These are phyloP conservation scores for Komagataella phaffii DNA, from an alignment of 805 yeast genomes.

Conservation along the genomic window DNA sequence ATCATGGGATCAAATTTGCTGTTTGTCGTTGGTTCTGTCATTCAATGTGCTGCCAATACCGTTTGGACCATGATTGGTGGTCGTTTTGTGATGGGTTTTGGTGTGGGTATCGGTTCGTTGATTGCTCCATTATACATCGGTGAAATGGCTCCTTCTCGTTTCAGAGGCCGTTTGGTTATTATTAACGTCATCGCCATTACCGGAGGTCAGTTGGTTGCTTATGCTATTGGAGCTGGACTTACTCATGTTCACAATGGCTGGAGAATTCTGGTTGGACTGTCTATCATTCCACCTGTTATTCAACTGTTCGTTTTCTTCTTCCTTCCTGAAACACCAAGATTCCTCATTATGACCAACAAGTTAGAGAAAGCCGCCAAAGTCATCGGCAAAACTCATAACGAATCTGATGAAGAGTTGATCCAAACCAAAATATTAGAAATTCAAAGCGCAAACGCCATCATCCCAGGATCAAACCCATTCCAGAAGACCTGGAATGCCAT, in stretches of 20 bases:
- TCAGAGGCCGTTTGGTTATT: conserved; percentile 84
- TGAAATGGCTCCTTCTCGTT: conserved; percentile 85
- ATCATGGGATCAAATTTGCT: conserved; percentile 71
- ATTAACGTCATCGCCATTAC: conserved; percentile 84
- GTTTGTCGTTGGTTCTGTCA: conserved; percentile 72
- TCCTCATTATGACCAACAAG: conserved; percentile 58
- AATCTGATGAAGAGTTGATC: conserved; percentile 51
- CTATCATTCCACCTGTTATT: conserved; percentile 73
- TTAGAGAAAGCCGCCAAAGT: conserved; percentile 56
- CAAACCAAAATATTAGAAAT: conserved; percentile 59
- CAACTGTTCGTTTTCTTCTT: conserved; percentile 71
- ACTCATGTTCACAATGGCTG: conserved; percentile 69
- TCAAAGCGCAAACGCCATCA: conserved; percentile 27
- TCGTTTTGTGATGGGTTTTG: conserved; percentile 87
- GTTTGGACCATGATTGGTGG: conserved; percentile 92
- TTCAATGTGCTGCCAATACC: conserved; percentile 70
- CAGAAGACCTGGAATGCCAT: conserved; percentile 46
- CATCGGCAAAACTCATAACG: conserved; percentile 44
- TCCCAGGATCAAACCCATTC: conserved; percentile 33
- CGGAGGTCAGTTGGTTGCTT: conserved; percentile 90
- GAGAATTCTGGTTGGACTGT: conserved; percentile 84
- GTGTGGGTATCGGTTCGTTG: conserved; percentile 90
- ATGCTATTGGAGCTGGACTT: conserved; percentile 86
- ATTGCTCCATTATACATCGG: conserved; percentile 89
- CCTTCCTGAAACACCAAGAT: conserved; percentile 95